Conservation (phyloP, 495 filamentous ascomycete species). For the Chaetomium tenue region DNA sequence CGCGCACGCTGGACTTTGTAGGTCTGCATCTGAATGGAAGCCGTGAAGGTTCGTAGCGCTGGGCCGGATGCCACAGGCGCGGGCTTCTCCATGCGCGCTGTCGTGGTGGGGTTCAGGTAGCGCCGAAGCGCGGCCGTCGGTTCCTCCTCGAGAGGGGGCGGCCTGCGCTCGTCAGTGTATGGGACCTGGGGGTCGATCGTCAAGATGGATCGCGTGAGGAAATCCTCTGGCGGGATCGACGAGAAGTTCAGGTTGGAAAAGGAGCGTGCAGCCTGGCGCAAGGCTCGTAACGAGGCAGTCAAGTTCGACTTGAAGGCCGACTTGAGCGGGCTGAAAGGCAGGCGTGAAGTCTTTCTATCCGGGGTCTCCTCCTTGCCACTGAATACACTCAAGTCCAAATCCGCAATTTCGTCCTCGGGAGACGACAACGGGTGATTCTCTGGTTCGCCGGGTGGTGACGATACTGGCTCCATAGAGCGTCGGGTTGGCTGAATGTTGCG, state of each 20-base stretch:
- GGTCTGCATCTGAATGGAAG: conserved; percentile 85
- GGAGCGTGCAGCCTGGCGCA: conserved; percentile 80
- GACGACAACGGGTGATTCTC: conserved; percentile 51
- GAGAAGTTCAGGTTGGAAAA: conserved; percentile 74
- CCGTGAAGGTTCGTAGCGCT: conserved; percentile 52
- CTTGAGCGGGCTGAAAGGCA: conserved; percentile 43
- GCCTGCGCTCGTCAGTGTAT: conserved; percentile 85
- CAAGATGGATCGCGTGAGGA: conserved; percentile 80
- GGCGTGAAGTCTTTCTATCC: conserved; percentile 40
- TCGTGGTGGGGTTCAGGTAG: conserved; percentile 82
- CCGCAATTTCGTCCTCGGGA: conserved; percentile 37
- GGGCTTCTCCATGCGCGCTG: conserved; percentile 62
- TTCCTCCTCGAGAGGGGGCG: conserved; percentile 68
- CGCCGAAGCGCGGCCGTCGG: conserved; percentile 85
- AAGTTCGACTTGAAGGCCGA: conserved; percentile 87
- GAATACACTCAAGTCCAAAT: conserved; percentile 50
- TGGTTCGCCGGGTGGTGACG: conserved; percentile 40
- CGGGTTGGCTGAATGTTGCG: conserved; percentile 41
- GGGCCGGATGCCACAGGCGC: conserved; percentile 34
- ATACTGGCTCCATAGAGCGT: conserved; percentile 46
- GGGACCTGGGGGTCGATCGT: conserved; percentile 69
- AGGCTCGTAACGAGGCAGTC: conserved; percentile 82
- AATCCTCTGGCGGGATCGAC: conserved; percentile 79
- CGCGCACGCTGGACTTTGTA: conserved; percentile 58
- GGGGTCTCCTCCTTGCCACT: conserved; percentile 23